Evolutionary conservation across 2,329 filamentous ascomycete species (phyloP), one percentile per base, ranked within the genome.

Genomic region (Tricladium varicosporioides): DNA sequence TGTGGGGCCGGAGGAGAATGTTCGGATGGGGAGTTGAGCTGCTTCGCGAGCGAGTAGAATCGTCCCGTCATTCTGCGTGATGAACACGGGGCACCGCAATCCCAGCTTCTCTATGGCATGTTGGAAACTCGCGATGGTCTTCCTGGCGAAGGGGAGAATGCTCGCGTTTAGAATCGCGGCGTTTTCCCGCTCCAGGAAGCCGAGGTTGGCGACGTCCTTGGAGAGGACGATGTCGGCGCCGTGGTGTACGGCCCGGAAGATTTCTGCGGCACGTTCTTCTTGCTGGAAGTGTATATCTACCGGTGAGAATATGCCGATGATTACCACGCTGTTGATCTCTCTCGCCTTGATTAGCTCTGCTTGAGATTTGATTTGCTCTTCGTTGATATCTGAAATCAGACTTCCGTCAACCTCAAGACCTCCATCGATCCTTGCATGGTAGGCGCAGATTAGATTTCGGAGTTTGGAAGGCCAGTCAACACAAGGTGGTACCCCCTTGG

Each of bases 31-130:
- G 5, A 83, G 68, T 16, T 73, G 71, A 0, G 80, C 75, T 0
- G 83, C 83, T 53, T 75, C 73, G 1, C 76, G 75, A 0, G 76
- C 80, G 1, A 78, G 75, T 1, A 84, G 67, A 1, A 86, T 74
- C 0, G 81, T 85, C 1, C 84, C 83, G 59, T 86, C 83, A 48
- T 86, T 86, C 63, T 85, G 81, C 0, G 82, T 83, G 19, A 87
- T 72, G 57, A 82, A 86, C 0, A 86, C 73, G 1, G 62, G 54
- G 48, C 82, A 85, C 0, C 76, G 74, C 1, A 86, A 68, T 82
- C 42, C 73, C 80, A 10, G 80, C 1, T 72, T 71, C 18, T 67
- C 67, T 45, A 85, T 76, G 0, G 82, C 77, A 13, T 72, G 70
- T 40, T 79, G 74, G 60, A 86, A 86, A 0, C 76, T 76, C 9